These are phyloP conservation scores for Plantago lanceolata DNA, from an alignment of 305 asterid species.

Conservation along the genomic window DNA sequence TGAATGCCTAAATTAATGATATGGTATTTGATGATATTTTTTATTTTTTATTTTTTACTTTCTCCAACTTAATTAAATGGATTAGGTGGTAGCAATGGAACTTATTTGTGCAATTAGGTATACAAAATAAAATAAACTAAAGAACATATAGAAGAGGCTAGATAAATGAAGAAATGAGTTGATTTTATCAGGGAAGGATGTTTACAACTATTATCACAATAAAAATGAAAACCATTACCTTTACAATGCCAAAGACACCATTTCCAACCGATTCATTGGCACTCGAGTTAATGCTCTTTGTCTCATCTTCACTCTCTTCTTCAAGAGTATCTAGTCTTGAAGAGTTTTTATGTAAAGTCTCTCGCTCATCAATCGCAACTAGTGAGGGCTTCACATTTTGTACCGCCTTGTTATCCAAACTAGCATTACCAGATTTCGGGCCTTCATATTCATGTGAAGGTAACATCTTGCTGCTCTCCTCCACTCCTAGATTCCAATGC, in stretches of 20 bases:
- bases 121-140: too few species aligned
- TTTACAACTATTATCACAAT: constrained; percentile 17
- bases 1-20: too few species aligned
- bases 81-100: constrained; percentile 8
- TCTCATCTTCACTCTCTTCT: constrained; percentile 73
- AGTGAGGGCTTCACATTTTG: constrained; percentile 39
- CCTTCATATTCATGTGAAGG: constrained; percentile 37
- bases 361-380: constrained; percentile 44
- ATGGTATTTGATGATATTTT: too few species aligned
- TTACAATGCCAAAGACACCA: constrained; percentile 33
- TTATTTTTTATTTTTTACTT: too few species aligned
- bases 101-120: constrained; percentile 2
- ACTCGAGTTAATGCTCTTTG: constrained; percentile 50
- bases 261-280: constrained; percentile 46
- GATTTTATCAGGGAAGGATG: too few species aligned
- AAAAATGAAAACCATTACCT: constrained; percentile 32
- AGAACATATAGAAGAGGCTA: too few species aligned
- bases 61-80: constrained; percentile 11
- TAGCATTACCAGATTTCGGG: constrained; percentile 33
- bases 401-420: constrained; percentile 38
- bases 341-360: constrained; percentile 32
- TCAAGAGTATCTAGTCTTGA: constrained; percentile 51
- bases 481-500: constrained; percentile 76
- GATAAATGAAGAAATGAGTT: too few species aligned
- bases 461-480: constrained; percentile 38